Conservation (phyloP, 768 basidiomycete species). For the Pulveroboletus frians region DNA sequence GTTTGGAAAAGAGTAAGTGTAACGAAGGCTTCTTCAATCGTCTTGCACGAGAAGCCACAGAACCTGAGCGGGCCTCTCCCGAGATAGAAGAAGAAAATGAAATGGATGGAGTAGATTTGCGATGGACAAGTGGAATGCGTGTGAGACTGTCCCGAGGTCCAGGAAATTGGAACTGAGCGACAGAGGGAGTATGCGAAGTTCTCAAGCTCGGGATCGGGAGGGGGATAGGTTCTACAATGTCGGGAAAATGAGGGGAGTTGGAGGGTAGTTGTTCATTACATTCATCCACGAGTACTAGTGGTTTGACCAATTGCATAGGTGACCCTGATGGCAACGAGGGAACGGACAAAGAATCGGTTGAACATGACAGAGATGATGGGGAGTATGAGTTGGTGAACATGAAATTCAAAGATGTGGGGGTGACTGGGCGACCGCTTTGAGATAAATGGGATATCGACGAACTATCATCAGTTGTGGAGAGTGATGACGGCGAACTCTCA, state of each 20-base stretch:
- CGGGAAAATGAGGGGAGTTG: conserved; percentile 23
- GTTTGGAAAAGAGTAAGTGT: conserved; percentile 63
- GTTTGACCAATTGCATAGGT: conserved; percentile 30
- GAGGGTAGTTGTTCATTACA: conserved; percentile 22
- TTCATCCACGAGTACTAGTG: conserved; percentile 35
- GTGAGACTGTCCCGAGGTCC: conserved; percentile 28
- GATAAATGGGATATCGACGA: conserved; percentile 33
- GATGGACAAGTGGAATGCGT: conserved; percentile 29
- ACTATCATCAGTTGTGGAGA: conserved; percentile 27
- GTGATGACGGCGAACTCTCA: conserved; percentile 23
- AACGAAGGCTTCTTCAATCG: conserved; percentile 64
- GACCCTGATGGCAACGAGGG: conserved; percentile 48
- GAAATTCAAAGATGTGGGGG: conserved; percentile 31
- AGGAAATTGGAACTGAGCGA: conserved; percentile 45
- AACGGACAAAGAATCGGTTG: conserved; percentile 56
- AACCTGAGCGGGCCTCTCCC: conserved; percentile 35
- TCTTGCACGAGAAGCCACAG: conserved; percentile 28
- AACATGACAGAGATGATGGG: conserved; percentile 53
- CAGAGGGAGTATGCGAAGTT: conserved; percentile 10
- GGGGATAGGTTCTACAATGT: conserved; percentile 28
- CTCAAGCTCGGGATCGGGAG: conserved; percentile 24
- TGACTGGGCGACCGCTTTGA: conserved; percentile 28
- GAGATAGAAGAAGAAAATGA: conserved; percentile 30
- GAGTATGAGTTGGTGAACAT: conserved; percentile 23
- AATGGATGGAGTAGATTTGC: conserved; percentile 34